These are phyloP conservation scores for Hypoxylon trugodes DNA, from an alignment of 495 filamentous ascomycete species.

Conservation along the genomic window DNA sequence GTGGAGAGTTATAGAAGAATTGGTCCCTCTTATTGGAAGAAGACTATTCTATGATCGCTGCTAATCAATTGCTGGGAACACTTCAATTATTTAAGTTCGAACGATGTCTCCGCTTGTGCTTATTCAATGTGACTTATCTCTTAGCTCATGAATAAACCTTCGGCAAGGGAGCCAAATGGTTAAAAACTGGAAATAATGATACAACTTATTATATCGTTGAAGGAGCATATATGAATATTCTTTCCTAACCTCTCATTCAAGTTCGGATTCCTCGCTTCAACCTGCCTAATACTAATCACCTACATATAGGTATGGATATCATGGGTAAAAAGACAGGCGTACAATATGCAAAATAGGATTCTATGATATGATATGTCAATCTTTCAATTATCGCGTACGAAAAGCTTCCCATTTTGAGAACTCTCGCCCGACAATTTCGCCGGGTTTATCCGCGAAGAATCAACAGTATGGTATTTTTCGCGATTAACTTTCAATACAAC, in stretches of 20 bases:
- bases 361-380: conserved; percentile 2
- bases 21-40: not conserved
- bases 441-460: not conserved
- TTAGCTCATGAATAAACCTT: not conserved
- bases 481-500: too few species aligned
- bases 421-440: not conserved
- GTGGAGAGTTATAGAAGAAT: not conserved
- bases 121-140: not conserved
- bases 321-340: not conserved
- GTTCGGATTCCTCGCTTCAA: not conserved
- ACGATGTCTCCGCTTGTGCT: not conserved
- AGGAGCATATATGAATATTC: not conserved
- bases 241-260: not conserved
- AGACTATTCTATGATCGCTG: not conserved
- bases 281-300: not conserved
- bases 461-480: not conserved
- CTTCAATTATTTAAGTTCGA: not conserved
- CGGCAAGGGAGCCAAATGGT: too few species aligned
- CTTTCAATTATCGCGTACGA: not conserved
- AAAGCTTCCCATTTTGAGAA: conserved; percentile 2
- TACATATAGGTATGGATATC: not conserved
- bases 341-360: not conserved
- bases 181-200: not conserved
- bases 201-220: not conserved
- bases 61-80: not conserved